Evolutionary conservation across 2,329 filamentous ascomycete genomes (phyloP).

Genomic region (Aspergillus glaucus): DNA sequence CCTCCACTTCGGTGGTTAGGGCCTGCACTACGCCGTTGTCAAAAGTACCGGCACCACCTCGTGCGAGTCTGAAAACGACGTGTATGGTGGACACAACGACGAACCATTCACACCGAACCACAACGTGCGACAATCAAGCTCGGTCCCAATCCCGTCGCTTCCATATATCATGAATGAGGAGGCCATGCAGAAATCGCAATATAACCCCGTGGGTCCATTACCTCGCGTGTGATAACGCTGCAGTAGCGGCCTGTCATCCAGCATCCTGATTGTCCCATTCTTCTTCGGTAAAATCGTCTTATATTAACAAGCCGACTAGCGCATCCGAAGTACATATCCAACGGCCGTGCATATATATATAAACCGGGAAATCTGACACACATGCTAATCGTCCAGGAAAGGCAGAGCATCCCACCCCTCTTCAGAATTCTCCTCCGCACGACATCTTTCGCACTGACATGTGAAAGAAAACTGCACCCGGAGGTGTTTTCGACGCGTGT

Average conservation of each 20-base stretch:
- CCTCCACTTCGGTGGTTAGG: not conserved
- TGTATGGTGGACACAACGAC: too few species aligned
- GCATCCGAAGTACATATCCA: too few species aligned
- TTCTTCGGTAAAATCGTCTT: too few species aligned
- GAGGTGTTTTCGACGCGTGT: not conserved
- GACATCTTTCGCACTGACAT: not conserved
- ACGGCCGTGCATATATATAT: not conserved
- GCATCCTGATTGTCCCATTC: not conserved
- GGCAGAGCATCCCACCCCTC: not conserved
- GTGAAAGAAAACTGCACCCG: not conserved
- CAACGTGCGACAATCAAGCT: too few species aligned
- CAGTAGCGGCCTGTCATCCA: not conserved
- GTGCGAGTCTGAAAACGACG: too few species aligned
- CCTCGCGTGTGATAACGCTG: not conserved
- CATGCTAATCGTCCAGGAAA: not conserved
- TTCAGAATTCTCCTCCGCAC: not conserved
- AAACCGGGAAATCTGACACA: not conserved
- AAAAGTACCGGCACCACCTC: not conserved
- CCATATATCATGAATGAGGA: not conserved
- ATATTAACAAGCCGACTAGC: too few species aligned
- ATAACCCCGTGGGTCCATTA: not conserved
- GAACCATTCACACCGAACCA: too few species aligned
- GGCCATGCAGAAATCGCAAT: not conserved
- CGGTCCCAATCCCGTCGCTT: not conserved
- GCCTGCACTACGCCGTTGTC: not conserved